phyloP scores from a whole-genome alignment of 345 rosid genomes.

The Reutealis trisperma region DNA sequence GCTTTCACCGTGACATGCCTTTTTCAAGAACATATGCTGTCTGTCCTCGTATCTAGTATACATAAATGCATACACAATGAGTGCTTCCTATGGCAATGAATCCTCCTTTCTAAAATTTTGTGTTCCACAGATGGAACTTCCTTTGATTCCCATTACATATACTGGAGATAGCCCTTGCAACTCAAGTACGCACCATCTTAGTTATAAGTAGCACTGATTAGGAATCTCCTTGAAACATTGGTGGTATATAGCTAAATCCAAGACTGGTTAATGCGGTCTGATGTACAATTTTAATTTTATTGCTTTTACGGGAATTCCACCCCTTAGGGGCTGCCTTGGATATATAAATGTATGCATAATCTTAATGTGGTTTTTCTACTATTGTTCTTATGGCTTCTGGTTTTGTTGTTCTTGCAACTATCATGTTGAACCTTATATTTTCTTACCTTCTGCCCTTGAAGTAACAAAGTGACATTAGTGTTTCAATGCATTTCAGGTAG shows the following conservation, averaged over 20 bases:
- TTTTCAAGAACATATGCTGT: background rate
- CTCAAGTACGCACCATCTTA: background rate
- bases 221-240: background rate
- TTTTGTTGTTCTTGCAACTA: too few species aligned
- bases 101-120: background rate
- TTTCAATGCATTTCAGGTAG: constrained; percentile 55
- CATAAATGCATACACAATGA: background rate
- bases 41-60: background rate
- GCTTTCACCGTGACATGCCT: background rate
- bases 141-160: background rate
- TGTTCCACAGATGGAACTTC: background rate
- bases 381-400: too few species aligned
- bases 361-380: background rate
- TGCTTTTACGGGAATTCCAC: background rate
- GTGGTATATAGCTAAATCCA: background rate
- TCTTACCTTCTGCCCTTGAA: background rate
- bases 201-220: background rate
- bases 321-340: background rate
- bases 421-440: background rate
- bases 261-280: background rate
- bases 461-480: background rate
- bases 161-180: background rate
- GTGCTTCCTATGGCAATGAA: background rate
- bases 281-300: background rate
- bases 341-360: too few species aligned